Percentiles rank a stretch among this genome's conserved stretches.
phyloP scores from a whole-genome alignment of 768 basidiomycete species.

The Sporobolomyces phaffii region DNA sequence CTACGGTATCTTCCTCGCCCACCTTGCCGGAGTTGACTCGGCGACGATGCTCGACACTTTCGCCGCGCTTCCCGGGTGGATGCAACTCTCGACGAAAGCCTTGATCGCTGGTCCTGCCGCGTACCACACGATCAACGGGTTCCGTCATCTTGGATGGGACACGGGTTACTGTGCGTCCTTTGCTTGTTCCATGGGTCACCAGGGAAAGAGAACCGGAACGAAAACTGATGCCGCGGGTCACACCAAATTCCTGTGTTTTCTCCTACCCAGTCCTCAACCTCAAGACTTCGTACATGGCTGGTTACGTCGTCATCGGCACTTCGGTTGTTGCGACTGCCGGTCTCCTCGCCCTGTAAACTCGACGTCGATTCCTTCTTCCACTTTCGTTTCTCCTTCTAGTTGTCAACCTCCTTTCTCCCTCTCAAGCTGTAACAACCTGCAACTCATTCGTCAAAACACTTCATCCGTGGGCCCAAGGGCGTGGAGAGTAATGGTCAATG shows the following conservation, averaged over 20 bases:
- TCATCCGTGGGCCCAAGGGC: no score
- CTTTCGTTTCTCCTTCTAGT: slow-evolving; percentile 6
- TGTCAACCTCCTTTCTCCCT: slow-evolving; percentile 9
- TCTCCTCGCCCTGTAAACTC: slow-evolving; percentile 13
- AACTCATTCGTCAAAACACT: no score
- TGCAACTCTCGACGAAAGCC: slow-evolving; percentile 70
- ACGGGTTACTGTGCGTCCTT: slow-evolving; percentile 69
- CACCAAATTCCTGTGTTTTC: neutral
- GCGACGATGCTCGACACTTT: slow-evolving; percentile 68
- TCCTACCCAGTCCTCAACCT: slow-evolving; percentile 63
- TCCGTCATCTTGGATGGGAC: slow-evolving; percentile 89
- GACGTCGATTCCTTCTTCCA: neutral
- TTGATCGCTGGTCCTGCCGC: slow-evolving; percentile 79
- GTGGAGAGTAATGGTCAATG: no score
- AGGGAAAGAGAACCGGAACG: neutral
- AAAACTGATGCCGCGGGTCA: neutral
- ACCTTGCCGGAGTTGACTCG: slow-evolving; percentile 73
- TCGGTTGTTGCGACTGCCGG: slow-evolving; percentile 67
- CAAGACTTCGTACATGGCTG: slow-evolving; percentile 71
- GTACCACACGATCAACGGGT: slow-evolving; percentile 82
- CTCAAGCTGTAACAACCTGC: neutral
- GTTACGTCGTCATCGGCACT: slow-evolving; percentile 75
- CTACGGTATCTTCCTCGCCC: slow-evolving; percentile 79
- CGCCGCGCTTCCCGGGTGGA: slow-evolving; percentile 63
- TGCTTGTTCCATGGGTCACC: no score